Conservation (phyloP, 139 green algal species). For the Coelastrella sp. region DNA sequence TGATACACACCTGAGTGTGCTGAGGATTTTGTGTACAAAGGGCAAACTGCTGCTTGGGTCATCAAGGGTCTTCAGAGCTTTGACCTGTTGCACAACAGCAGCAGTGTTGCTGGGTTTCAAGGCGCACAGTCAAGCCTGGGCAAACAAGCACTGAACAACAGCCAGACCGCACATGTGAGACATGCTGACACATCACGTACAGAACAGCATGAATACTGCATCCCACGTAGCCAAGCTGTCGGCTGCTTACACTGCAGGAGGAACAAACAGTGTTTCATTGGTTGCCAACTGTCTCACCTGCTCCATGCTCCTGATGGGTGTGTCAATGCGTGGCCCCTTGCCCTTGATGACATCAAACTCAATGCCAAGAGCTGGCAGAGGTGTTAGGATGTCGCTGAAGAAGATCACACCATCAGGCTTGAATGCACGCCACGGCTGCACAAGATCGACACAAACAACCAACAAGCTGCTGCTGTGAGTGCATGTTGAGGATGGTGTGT, state of each 20-base stretch:
- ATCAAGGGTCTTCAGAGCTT: constrained; percentile 64
- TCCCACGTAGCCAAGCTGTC: background rate
- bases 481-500: no score
- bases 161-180: no score
- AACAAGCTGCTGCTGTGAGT: background rate
- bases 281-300: background rate
- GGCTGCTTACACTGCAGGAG: background rate
- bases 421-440: constrained; percentile 95
- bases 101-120: no score
- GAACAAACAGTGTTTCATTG: no score
- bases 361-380: constrained; percentile 95
- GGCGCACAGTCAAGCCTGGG: no score
- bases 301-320: background rate
- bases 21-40: constrained; percentile 93
- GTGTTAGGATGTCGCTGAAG: constrained; percentile 99
- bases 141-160: background rate
- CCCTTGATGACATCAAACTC: constrained; percentile 99
- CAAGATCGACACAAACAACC: constrained; percentile 55
- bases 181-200: no score
- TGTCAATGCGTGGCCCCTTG: constrained; percentile 88
- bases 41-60: constrained; percentile 84
- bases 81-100: constrained; percentile 47
- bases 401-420: constrained; percentile 98
- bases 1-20: constrained; percentile 63
- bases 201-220: no score